Base-by-base conservation (phyloP, 202 grass and related monocot species). In the Sporobolus alterniflorus region DNA sequence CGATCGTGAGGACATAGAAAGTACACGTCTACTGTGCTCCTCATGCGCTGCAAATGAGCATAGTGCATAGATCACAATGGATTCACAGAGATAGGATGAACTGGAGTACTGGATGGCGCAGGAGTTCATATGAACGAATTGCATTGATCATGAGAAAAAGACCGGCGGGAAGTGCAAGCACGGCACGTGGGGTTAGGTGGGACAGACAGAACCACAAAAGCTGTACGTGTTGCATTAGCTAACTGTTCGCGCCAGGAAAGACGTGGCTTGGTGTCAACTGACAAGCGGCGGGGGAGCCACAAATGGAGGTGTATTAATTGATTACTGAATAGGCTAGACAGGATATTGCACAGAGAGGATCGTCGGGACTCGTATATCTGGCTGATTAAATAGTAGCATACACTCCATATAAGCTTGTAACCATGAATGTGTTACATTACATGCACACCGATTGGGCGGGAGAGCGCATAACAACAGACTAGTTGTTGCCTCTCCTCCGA, bases 361-460 rank as follows among this genome's bases (percentile, higher is more conserved):
- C 36, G 36, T 39, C 36, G 36, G 7, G 36, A 39, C 3, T 39
- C 36, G 7, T 39, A 7, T 39, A 39, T 3, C 36, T 5, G 3
- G 36, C 36, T 39, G 36, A 39, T 39, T 39, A 39, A 73, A 52
- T 78, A 77, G 76, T 30, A 72, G 68, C 28, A 72, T 29, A 62
- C 66, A 76, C 43, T 76, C 30, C 63, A 71, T 76, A 74, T 39
- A 68, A 61, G 43, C 43, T 64, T 79, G 72, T 84, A 84, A 74
- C 69, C 64, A 41, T 49, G 31, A 52, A 67, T 61, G 52, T 75
- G 40, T 69, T 84, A 88, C 86, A 65, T 65, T 25, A 52, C 49
- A 52, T 1, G 16, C 60, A 88, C 11, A 52, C 42, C 1, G 44
- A 52, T 76, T 80, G 86, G 75, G 81, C 86, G 81, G 86, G 86